Evolutionary conservation across 2,329 filamentous ascomycete species (phyloP).

Genomic region (Ophiostoma perfectum): DNA sequence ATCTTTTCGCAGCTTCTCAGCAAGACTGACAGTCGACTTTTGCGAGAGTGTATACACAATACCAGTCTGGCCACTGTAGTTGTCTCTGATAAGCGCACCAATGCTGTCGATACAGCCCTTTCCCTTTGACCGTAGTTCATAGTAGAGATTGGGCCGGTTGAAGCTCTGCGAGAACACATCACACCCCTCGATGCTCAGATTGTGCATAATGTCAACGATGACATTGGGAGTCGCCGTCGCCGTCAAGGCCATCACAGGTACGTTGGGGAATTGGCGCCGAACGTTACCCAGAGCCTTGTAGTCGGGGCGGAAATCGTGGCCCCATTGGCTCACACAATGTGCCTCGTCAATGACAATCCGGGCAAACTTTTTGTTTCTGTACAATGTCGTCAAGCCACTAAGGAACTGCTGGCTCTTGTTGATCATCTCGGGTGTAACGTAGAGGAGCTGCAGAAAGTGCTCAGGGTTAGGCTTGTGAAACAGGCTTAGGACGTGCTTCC

Average conservation of each 20-base stretch:
- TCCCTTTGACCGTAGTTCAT: slow-evolving; percentile 72
- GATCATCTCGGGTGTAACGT: slow-evolving; percentile 96
- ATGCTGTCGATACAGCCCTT: slow-evolving; percentile 52
- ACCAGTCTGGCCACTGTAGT: slow-evolving; percentile 68
- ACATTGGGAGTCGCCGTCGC: slow-evolving; percentile 93
- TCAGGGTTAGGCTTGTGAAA: slow-evolving; percentile 63
- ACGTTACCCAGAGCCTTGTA: slow-evolving; percentile 82
- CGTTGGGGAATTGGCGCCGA: slow-evolving; percentile 63
- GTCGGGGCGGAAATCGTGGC: slow-evolving; percentile 93
- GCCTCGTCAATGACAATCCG: slow-evolving; percentile 96
- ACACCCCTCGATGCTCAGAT: slow-evolving; percentile 75
- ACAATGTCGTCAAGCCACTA: slow-evolving; percentile 60
- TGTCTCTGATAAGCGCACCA: slow-evolving; percentile 61
- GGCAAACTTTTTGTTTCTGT: slow-evolving; percentile 67
- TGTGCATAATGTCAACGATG: slow-evolving; percentile 84
- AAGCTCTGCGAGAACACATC: slow-evolving; percentile 86
- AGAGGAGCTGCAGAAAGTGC: slow-evolving; percentile 76
- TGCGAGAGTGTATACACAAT: slow-evolving; percentile 92
- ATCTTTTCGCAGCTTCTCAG: slow-evolving; percentile 56
- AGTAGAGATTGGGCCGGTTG: slow-evolving; percentile 90
- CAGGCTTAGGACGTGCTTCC: slow-evolving; percentile 58
- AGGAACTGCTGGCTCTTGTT: slow-evolving; percentile 70
- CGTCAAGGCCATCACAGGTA: slow-evolving; percentile 91
- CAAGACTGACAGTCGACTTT: slow-evolving; percentile 75
- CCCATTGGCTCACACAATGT: slow-evolving; percentile 99